Evolutionary conservation across 768 basidiomycete species (phyloP).

Genomic region (Sutorius australiensis): DNA sequence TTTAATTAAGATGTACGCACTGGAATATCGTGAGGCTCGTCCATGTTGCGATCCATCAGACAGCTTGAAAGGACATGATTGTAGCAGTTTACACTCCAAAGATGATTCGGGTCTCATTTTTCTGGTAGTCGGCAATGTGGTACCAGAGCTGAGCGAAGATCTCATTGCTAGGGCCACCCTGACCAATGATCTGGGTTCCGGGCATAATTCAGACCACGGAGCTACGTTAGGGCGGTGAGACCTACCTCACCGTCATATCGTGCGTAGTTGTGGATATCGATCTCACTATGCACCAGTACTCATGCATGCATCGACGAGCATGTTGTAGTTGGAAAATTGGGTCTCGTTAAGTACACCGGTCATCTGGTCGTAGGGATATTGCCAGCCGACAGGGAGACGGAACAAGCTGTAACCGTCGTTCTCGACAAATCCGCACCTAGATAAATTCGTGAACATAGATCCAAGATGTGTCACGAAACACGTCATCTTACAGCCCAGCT

Average conservation of each 20-base stretch:
- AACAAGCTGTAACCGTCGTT: constrained; percentile 55
- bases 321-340: constrained; percentile 52
- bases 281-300: constrained; percentile 47
- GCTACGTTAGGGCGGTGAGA: neutral
- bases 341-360: constrained; percentile 39
- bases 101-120: constrained; percentile 37
- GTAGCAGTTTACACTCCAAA: constrained; percentile 43
- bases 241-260: constrained; percentile 46
- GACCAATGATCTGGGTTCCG: constrained; percentile 48
- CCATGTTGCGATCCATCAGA: constrained; percentile 41
- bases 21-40: constrained; percentile 60
- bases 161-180: constrained; percentile 56
- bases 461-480: neutral
- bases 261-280: constrained; percentile 63
- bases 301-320: constrained; percentile 37
- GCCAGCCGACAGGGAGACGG: constrained; percentile 62
- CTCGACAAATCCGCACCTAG: constrained; percentile 33
- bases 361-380: constrained; percentile 39
- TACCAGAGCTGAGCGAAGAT: constrained; percentile 53
- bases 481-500: constrained; percentile 37
- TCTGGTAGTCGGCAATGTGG: constrained; percentile 49
- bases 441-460: neutral
- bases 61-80: neutral
- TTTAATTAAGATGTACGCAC: constrained; percentile 5
- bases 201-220: neutral